Base-by-base conservation (phyloP, 768 basidiomycete species). In the Atractiella rhizophila region DNA sequence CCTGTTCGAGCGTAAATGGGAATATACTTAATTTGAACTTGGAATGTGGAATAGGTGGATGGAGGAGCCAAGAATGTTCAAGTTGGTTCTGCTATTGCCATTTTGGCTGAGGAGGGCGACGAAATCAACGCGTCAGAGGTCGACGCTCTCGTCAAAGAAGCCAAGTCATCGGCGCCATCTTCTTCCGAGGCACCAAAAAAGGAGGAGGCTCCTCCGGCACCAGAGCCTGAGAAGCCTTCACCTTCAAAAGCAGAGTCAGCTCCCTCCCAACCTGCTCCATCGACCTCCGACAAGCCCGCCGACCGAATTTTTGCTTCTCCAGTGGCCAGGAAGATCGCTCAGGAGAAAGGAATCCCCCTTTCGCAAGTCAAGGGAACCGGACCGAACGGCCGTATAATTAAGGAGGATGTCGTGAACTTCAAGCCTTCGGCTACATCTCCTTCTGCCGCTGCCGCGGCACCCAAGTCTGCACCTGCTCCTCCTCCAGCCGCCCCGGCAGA, bases 221-320 rank as follows among this genome's bases (percentile, higher is more conserved):
- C 40, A 28, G 24, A 38, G 40, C 21, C 35, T 23, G 35, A 38
- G 20, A 25, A 35, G 21, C 11, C 16, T 39, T 19, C 35, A 15
- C 47, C 26, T 25, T 37, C 27, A 45, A 46, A n/a, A n/a, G 27
- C 24, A 42, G 32, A 36, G 37, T 24, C 34, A 42, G 34, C 35
- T 21, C n/a, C 35, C 41, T 34, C n/a, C 43, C n/a, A 44, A 30
- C 44, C 42, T 24, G 15, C 21, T 26, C 44, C 39, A 24, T 35
- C 44, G n/a, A 27, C 23, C 16, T 30, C 35, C 54, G 43, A 35
- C 39, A 43, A 16, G 20, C 31, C 54, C 25, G 74, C 78, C 38
- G 73, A 78, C 52, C 74, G 76, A 49, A 80, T 96, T 64, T 88
- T 88, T 56, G 91, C 86, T 12, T 76, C 78, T 23, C 88, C 91